phyloP scores from a whole-genome alignment of 495 filamentous ascomycete species.

The Tuber indicum region DNA sequence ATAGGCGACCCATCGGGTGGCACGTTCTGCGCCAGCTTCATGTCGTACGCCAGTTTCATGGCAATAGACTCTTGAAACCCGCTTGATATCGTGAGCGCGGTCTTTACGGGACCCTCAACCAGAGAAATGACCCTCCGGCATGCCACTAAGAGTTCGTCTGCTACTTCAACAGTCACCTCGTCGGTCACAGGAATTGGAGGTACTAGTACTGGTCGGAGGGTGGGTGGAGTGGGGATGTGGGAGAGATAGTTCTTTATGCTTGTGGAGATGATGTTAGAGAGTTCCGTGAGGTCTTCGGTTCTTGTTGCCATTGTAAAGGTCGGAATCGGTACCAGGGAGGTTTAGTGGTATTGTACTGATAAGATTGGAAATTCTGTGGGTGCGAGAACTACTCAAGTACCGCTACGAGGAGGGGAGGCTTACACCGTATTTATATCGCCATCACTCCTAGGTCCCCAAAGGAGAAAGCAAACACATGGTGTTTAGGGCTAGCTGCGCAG shows the following conservation, averaged over 20 bases:
- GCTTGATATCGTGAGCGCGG: not conserved
- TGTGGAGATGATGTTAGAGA: slow-evolving; percentile 10
- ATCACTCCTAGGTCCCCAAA: not conserved
- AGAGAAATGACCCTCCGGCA: slow-evolving; percentile 13
- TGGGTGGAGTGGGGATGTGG: not conserved
- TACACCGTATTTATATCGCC: not conserved
- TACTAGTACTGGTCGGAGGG: slow-evolving; percentile 8
- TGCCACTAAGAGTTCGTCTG: slow-evolving; percentile 7
- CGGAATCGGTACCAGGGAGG: not conserved
- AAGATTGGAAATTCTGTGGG: not conserved
- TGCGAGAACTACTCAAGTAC: not conserved
- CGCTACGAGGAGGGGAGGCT: not conserved
- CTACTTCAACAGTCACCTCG: not conserved
- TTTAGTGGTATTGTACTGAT: not conserved
- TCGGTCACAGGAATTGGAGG: slow-evolving; percentile 8
- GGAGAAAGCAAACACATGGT: no score
- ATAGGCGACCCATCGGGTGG: slow-evolving; percentile 6
- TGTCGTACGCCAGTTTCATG: slow-evolving; percentile 8
- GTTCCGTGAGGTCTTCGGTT: slow-evolving; percentile 11
- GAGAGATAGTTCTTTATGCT: slow-evolving; percentile 8
- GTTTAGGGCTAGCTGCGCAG: no score
- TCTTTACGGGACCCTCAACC: slow-evolving; percentile 7
- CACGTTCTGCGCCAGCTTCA: slow-evolving; percentile 7
- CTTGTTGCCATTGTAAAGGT: slow-evolving; percentile 8
- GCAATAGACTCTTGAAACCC: not conserved